phyloP scores from a whole-genome alignment of 768 basidiomycete genomes.

The Lactifluus hygrophoroides region DNA sequence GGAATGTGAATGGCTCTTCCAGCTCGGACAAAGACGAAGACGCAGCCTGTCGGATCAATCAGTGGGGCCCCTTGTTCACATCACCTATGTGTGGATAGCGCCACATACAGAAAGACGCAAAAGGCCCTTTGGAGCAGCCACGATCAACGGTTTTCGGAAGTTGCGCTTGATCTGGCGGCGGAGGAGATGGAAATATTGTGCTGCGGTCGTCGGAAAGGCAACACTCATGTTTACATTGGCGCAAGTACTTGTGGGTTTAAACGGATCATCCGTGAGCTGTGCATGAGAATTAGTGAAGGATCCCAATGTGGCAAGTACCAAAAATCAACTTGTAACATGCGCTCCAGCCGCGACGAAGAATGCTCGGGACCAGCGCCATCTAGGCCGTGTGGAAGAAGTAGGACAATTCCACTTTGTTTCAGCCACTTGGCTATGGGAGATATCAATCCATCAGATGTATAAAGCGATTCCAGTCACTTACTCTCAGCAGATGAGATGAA shows the following conservation, averaged over 20 bases:
- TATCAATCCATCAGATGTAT: background rate
- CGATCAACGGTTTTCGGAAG: slow-evolving; percentile 78
- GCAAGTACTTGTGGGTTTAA: slow-evolving; percentile 26
- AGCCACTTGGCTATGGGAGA: slow-evolving; percentile 74
- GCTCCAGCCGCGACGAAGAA: slow-evolving; percentile 79
- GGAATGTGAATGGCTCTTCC: slow-evolving; percentile 50
- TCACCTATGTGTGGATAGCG: background rate
- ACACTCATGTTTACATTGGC: slow-evolving; percentile 77
- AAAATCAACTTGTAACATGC: slow-evolving; percentile 70
- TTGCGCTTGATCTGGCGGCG: slow-evolving; percentile 78
- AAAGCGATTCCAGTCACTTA: slow-evolving; percentile 29
- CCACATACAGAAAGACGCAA: slow-evolving; percentile 61
- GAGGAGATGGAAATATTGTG: slow-evolving; percentile 91
- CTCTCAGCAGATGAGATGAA: slow-evolving; percentile 81
- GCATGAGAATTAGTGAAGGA: background rate
- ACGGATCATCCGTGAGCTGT: slow-evolving; percentile 73
- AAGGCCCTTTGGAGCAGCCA: slow-evolving; percentile 80
- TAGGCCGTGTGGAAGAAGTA: slow-evolving; percentile 82
- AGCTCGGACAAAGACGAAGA: slow-evolving; percentile 60
- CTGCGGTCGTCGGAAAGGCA: slow-evolving; percentile 79
- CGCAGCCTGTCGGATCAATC: slow-evolving; percentile 46
- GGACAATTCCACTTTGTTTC: slow-evolving; percentile 79
- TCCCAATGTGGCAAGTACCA: background rate
- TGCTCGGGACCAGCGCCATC: slow-evolving; percentile 94
- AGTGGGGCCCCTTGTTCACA: background rate